Base-by-base conservation (phyloP, 257 asterid genomes). In the Perilla frutescens region DNA sequence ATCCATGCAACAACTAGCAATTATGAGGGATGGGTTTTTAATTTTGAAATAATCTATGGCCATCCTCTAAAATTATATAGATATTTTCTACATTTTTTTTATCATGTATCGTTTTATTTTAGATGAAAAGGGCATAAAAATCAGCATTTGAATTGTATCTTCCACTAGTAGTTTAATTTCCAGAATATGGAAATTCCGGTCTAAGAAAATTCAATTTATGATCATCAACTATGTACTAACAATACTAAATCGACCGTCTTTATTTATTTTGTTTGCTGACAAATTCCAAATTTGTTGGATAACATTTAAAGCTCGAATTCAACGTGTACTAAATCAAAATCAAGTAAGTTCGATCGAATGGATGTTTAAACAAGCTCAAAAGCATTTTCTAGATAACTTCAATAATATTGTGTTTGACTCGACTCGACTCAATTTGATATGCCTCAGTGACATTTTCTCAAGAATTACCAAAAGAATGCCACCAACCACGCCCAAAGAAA, bases 1-100 rank as follows among this genome's bases (percentile, higher is more conserved):
- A 34, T 54, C 36, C 37, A 56, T 56, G 62, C 62, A 56, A 56
- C 62, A 56, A 29, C 39, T 39, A 56, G n/a, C 62, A 56, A 26
- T 56, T 56, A 56, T 29, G 37, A 29, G 40, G 62, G n/a, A 56
- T 29, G 14, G 62, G 40, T 3, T 55, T 55, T 7, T 0, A 20
- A 20, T 20, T 55, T 20, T 51, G 29, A 53, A 54, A 14, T 6
- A 34, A 34, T 34, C 4, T 34, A 4, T 34, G 37, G 37, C 3
- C 37, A 34, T 4, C 37, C 37, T 2, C 37, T 34, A 2, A 34
- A 2, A 34, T 34, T 34, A 2, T 34, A 34, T 34, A 34, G 26
- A 20, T 20, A 20, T 20, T 34, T 34, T 34, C 1, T 20, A 20
- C 26, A 34, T 34, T 34, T 34, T 34, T 34, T n/a, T 50, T 7